Conservation (phyloP, 2,329 filamentous ascomycete species). For the Dendrostoma leiphaemia region DNA sequence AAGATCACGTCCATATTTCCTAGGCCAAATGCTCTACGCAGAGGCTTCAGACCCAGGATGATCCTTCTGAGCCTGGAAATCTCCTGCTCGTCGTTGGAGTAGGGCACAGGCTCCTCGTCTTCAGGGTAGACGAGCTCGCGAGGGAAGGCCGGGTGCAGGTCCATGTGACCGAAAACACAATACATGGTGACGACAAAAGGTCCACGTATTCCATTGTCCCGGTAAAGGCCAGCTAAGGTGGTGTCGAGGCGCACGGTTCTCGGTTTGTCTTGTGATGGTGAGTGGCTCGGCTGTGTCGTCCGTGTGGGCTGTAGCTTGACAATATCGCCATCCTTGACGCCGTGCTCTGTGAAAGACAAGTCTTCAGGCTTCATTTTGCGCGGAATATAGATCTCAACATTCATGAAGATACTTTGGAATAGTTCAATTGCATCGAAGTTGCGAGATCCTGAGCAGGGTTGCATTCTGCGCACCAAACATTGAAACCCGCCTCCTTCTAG, state of each 20-base stretch:
- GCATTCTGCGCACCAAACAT: too few species aligned
- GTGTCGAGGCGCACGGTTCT: conserved; percentile 19
- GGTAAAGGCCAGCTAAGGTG: conserved; percentile 23
- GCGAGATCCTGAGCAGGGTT: too few species aligned
- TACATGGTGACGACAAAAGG: conserved; percentile 25
- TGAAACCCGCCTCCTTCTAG: too few species aligned
- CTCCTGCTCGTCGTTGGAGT: conserved; percentile 17
- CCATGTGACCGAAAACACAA: conserved; percentile 24
- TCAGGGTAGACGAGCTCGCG: conserved; percentile 23
- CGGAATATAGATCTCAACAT: too few species aligned
- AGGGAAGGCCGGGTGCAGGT: conserved; percentile 23
- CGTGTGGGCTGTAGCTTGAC: conserved; percentile 2
- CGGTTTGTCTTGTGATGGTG: not conserved
- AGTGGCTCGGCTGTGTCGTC: not conserved
- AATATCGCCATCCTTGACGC: too few species aligned
- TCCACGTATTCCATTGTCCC: conserved; percentile 20
- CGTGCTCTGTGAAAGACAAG: too few species aligned
- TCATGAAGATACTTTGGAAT: too few species aligned
- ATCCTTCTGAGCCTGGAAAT: conserved; percentile 20
- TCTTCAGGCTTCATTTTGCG: too few species aligned
- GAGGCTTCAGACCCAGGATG: conserved; percentile 24
- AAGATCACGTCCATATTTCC: conserved; percentile 24
- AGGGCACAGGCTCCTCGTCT: conserved; percentile 25
- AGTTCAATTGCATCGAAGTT: too few species aligned
- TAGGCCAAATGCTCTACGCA: conserved; percentile 23